A percentile compares a stretch with the other conserved stretches of the same genome.
These are phyloP conservation scores for Circinella umbellata DNA, from an alignment of 371 early-diverging fungal species.

Conservation along the genomic window DNA sequence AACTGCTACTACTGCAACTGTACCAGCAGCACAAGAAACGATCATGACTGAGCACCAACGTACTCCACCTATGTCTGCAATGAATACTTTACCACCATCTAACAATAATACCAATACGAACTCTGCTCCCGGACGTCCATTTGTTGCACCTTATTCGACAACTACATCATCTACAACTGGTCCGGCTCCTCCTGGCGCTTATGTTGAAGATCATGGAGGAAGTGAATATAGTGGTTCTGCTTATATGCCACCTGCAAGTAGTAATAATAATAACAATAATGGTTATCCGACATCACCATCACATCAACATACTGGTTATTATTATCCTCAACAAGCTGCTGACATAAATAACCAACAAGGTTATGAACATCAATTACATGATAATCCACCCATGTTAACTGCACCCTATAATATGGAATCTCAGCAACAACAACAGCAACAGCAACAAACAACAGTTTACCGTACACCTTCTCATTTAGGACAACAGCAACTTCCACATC, in stretches of 20 bases:
- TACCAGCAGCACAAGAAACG: not conserved
- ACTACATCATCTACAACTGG: not conserved
- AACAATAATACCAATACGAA: not conserved
- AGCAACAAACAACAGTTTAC: constrained; percentile 8
- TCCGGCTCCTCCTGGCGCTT: not conserved
- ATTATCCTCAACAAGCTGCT: constrained; percentile 5
- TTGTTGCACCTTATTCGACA: constrained; percentile 1
- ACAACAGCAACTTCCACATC: not conserved
- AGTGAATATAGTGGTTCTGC: not conserved
- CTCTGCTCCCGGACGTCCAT: not conserved
- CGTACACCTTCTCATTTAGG: constrained; percentile 14
- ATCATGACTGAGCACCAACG: not conserved
- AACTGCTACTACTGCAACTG: constrained; percentile 10
- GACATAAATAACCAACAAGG: not conserved
- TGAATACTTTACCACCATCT: not conserved
- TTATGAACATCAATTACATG: not conserved
- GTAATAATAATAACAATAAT: not conserved
- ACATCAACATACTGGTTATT: not conserved
- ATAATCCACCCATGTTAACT: constrained; percentile 8
- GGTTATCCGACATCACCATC: not conserved
- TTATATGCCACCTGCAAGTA: too few relatives aligned
- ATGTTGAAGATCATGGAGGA: not conserved
- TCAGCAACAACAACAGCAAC: constrained; percentile 1
- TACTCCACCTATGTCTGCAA: constrained; percentile 6
- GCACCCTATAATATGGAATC: constrained; percentile 7